A percentile compares a stretch with the other conserved stretches of the same genome.
These are phyloP conservation scores for Melampsora medusae DNA, from an alignment of 1,284 basidiomycete genomes.

Conservation along the genomic window DNA sequence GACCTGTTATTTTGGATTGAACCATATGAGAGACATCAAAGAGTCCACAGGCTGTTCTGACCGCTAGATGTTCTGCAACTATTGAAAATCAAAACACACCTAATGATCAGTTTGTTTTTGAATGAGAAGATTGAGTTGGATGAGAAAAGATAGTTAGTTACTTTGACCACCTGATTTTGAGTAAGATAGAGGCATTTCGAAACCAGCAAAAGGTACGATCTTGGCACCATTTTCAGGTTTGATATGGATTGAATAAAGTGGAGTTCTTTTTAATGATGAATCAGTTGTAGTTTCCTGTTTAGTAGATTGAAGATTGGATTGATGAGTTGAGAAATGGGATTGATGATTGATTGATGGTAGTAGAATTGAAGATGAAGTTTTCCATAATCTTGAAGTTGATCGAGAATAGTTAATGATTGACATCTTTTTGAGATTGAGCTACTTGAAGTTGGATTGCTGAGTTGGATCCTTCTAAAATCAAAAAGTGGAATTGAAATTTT, in stretches of 20 bases:
- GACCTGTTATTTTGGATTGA: slow-evolving; percentile 68
- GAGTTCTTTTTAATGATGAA: slow-evolving; percentile 64
- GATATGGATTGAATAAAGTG: slow-evolving; percentile 86
- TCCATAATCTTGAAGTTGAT: too few relatives aligned
- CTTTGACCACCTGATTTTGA: slow-evolving; percentile 75
- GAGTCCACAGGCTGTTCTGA: slow-evolving; percentile 76
- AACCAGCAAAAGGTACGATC: slow-evolving; percentile 96
- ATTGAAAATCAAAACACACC: slow-evolving; percentile 3
- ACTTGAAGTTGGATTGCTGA: too few relatives aligned
- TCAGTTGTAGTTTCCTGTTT: neutral
- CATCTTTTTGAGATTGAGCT: too few relatives aligned
- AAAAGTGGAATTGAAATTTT: too few relatives aligned
- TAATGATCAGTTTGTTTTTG: too few relatives aligned
- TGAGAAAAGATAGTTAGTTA: slow-evolving; percentile 50
- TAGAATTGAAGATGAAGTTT: too few relatives aligned
- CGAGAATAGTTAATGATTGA: too few relatives aligned
- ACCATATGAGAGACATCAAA: slow-evolving; percentile 99
- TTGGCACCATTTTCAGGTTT: slow-evolving; percentile 69
- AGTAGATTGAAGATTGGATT: too few relatives aligned
- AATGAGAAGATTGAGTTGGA: neutral
- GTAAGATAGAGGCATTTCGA: slow-evolving; percentile 88
- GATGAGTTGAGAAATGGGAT: too few relatives aligned
- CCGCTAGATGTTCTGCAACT: slow-evolving; percentile 90
- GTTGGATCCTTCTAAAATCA: too few relatives aligned
- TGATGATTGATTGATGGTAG: too few relatives aligned